These are phyloP conservation scores for Rhinocladiella similis DNA, from an alignment of 2,329 filamentous ascomycete genomes.

Conservation along the genomic window DNA sequence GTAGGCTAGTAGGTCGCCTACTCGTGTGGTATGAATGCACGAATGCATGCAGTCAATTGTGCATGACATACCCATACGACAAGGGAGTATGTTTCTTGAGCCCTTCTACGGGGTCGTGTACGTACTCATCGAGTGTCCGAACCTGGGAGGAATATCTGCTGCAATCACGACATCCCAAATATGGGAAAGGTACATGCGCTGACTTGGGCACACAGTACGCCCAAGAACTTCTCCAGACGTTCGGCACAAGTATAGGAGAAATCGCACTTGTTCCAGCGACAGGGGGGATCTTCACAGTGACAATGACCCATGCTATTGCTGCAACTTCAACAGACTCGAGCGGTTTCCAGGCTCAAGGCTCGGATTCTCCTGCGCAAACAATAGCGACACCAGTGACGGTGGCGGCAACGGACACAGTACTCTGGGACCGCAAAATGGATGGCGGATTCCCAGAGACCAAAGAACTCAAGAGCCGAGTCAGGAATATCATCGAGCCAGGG, in stretches of 20 bases:
- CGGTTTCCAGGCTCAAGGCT: background rate
- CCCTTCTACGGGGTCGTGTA: too few species aligned
- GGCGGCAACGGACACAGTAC: slow-evolving; percentile 48
- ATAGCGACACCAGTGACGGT: slow-evolving; percentile 13
- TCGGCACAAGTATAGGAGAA: slow-evolving; percentile 79
- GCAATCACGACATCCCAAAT: background rate
- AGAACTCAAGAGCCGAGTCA: slow-evolving; percentile 78
- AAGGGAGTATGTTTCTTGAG: too few species aligned
- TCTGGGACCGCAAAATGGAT: slow-evolving; percentile 88
- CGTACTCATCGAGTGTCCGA: too few species aligned
- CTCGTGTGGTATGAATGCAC: too few species aligned
- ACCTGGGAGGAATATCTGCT: too few species aligned
- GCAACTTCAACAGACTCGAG: background rate
- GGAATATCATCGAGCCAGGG: slow-evolving; percentile 77
- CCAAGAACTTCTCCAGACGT: slow-evolving; percentile 93
- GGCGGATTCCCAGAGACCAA: slow-evolving; percentile 95
- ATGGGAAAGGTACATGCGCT: background rate
- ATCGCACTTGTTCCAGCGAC: slow-evolving; percentile 83
- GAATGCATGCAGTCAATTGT: too few species aligned
- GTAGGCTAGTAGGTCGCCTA: too few species aligned
- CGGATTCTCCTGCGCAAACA: background rate
- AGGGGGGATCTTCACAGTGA: slow-evolving; percentile 78
- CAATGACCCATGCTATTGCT: slow-evolving; percentile 49
- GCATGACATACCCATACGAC: too few species aligned
- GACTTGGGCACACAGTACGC: slow-evolving; percentile 71